Evolutionary conservation across 176 grass and related monocot genomes (phyloP), one percentile per base, ranked within the genome.

Genomic region (Musa acuminata): DNA sequence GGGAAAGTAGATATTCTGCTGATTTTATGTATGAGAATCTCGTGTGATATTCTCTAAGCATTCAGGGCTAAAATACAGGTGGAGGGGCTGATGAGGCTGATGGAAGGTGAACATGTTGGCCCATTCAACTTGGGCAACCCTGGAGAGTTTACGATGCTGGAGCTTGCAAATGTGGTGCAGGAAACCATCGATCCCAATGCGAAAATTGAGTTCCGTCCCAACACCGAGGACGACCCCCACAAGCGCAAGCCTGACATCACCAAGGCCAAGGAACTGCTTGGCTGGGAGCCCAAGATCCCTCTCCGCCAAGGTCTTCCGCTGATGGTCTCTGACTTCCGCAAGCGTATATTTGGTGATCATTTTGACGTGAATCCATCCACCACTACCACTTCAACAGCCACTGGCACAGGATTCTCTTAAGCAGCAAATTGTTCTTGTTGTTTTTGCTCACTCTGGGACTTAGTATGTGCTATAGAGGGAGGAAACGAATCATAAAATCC

Each of bases 61-160:
- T 59, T 14, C 16, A 17, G 20, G 5, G 13, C 17, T 19, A 17
- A 62, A 57, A 64, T 67, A 72, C 62, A 95, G 91, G 91, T 96
- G 0, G 92, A 96, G 76, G 88, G 92, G 0, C 79, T 96, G 88
- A 96, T 96, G 86, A 85, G 90, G 81, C 79, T 96, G 80, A 96
- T 96, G 92, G 88, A 87, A 62, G 92, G 92, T 0, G 92, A 96
- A 52, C 86, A 91, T 62, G 55, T 89, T 2, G 92, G 92, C 0
- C 92, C 92, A 0, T 96, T 96, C 88, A 96, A 96, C 85, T 68
- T 96, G 21, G 92, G 92, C 9, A 96, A 96, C 88, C 92, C 92
- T 0, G 86, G 88, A 14, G 92, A 96, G 84, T 91, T 91, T 77
- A 96, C 92, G 0, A 96, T 96, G 88, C 88, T 96, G 64, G 92